Conservation (phyloP, 306 rosid species). For the Prosopis cineraria region DNA sequence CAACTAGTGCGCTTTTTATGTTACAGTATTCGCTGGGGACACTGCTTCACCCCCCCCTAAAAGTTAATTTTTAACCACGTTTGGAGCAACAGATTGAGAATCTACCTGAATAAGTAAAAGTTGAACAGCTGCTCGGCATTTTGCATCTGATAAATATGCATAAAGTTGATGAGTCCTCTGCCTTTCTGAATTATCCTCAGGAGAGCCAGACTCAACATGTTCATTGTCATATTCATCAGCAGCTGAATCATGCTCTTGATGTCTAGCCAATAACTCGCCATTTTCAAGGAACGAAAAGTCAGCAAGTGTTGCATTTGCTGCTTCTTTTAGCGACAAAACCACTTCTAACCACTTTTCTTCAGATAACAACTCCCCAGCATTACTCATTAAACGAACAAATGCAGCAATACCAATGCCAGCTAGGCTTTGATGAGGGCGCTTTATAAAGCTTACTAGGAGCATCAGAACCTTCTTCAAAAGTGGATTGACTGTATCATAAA, state of each 20-base stretch:
- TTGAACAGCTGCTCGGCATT: slow-evolving; percentile 97
- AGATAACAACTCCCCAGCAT: slow-evolving; percentile 87
- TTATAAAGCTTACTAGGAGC: slow-evolving; percentile 90
- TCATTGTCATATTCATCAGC: slow-evolving; percentile 60
- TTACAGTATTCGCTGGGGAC: neutral
- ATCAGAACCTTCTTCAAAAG: slow-evolving; percentile 84
- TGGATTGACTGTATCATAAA: slow-evolving; percentile 88
- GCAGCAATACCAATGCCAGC: slow-evolving; percentile 99
- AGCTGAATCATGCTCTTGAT: slow-evolving; percentile 44
- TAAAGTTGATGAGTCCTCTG: slow-evolving; percentile 48
- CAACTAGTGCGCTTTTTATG: neutral
- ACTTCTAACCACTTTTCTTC: slow-evolving; percentile 98
- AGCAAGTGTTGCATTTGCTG: slow-evolving; percentile 87
- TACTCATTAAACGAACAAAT: slow-evolving; percentile 96
- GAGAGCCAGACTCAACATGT: slow-evolving; percentile 49
- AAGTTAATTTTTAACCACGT: neutral
- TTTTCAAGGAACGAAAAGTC: slow-evolving; percentile 67
- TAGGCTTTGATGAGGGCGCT: slow-evolving; percentile 97
- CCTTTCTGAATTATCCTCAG: slow-evolving; percentile 53
- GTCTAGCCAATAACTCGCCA: slow-evolving; percentile 45
- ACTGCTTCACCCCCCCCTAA: neutral
- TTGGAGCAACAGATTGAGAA: slow-evolving; percentile 31
- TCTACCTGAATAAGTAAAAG: slow-evolving; percentile 92
- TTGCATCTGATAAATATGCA: slow-evolving; percentile 69
- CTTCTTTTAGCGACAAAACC: slow-evolving; percentile 80